Conservation (phyloP, 345 rosid species). For the Salix koriyanagi region DNA sequence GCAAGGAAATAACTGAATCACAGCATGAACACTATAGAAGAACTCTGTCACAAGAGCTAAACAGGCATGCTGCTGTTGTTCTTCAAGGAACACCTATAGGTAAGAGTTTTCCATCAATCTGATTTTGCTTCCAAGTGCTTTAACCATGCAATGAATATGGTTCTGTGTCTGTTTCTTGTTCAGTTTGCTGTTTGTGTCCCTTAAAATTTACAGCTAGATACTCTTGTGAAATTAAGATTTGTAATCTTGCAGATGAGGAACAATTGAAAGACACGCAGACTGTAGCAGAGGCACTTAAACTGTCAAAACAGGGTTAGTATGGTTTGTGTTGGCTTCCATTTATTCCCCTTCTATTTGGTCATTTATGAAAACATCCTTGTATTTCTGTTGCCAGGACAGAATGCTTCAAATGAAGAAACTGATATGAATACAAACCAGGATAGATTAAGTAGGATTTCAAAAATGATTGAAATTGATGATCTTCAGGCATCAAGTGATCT, state of each 20-base stretch:
- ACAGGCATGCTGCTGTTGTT: constrained; percentile 88
- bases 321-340: constrained; percentile 7
- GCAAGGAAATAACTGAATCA: constrained; percentile 50
- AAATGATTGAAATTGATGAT: constrained; percentile 72
- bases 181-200: background rate
- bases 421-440: constrained; percentile 41
- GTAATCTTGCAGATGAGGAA: constrained; percentile 47
- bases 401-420: constrained; percentile 42
- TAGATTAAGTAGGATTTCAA: constrained; percentile 46
- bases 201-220: background rate
- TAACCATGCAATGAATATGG: background rate
- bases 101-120: constrained; percentile 15
- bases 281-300: constrained; percentile 87
- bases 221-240: constrained; percentile 10
- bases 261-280: constrained; percentile 65
- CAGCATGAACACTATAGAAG: constrained; percentile 52
- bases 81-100: constrained; percentile 84
- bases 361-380: constrained; percentile 5
- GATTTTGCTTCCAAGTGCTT: background rate
- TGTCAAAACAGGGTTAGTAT: constrained; percentile 60
- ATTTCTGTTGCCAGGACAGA: constrained; percentile 21
- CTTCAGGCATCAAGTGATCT: constrained; percentile 60
- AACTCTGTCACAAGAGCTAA: constrained; percentile 73
- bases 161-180: background rate
- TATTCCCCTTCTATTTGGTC: background rate